Conservation (phyloP, 164 flowering plant species). For the Saururus chinensis region DNA sequence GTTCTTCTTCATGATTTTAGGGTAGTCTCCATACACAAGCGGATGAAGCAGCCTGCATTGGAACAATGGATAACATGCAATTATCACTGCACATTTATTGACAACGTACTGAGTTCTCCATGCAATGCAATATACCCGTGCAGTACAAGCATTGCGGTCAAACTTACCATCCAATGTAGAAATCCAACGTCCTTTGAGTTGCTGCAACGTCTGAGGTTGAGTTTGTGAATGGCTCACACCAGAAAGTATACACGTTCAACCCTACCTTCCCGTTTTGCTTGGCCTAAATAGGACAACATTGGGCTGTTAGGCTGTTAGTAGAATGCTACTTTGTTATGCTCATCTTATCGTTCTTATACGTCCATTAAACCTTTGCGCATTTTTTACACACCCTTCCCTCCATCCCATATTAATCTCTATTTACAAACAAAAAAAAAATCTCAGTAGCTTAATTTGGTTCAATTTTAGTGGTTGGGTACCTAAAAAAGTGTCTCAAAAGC, state of each 20-base stretch:
- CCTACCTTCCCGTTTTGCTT: slow-evolving; percentile 44
- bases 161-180: slow-evolving; percentile 37
- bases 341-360: not conserved
- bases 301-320: not conserved
- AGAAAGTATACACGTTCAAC: slow-evolving; percentile 16
- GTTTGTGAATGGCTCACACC: slow-evolving; percentile 27
- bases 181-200: slow-evolving; percentile 36
- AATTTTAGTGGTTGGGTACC: too few species aligned
- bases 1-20: slow-evolving; percentile 34
- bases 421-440: too few species aligned
- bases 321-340: not conserved
- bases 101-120: too few species aligned
- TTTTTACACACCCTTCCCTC: too few species aligned
- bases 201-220: slow-evolving; percentile 28
- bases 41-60: slow-evolving; percentile 35
- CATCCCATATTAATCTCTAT: too few species aligned
- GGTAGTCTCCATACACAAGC: slow-evolving; percentile 57
- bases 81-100: too few species aligned
- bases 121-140: not conserved
- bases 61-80: not conserved
- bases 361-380: not conserved
- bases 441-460: too few species aligned
- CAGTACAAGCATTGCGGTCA: not conserved
- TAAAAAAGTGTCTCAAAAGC: too few species aligned
- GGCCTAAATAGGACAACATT: slow-evolving; percentile 16